phyloP scores from a whole-genome alignment of 108 stramenopile genomes.

The Aurantiochytrium sp. region DNA sequence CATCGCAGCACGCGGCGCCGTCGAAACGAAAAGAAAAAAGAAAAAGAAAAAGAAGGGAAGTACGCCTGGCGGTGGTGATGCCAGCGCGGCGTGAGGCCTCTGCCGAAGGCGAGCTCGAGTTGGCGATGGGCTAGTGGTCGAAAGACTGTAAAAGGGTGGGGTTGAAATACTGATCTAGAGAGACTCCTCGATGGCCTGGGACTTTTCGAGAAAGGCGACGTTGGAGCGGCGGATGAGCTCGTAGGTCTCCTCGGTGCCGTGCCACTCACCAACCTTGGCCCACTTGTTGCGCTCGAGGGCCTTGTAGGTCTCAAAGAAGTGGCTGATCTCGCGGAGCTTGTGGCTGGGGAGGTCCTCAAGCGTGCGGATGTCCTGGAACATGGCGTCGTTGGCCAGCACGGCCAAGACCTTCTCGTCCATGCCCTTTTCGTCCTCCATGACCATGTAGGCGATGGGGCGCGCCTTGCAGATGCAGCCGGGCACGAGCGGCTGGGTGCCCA shows the following conservation, averaged over 20 bases:
- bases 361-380: neutral
- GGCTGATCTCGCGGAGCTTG: neutral
- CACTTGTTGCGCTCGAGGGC: constrained; percentile 4
- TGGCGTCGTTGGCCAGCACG: constrained; percentile 32
- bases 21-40: too few relatives aligned
- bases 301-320: constrained; percentile 17
- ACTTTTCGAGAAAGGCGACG: neutral
- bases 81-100: too few relatives aligned
- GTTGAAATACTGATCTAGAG: neutral
- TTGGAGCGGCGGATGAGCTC: constrained; percentile 3
- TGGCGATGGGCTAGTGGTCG: too few relatives aligned
- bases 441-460: constrained; percentile 56
- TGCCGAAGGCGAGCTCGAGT: too few relatives aligned
- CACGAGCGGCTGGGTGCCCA: constrained; percentile 70
- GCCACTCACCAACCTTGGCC: constrained; percentile 18
- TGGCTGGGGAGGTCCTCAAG: neutral
- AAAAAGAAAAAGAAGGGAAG: too few relatives aligned
- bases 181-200: neutral
- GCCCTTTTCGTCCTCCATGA: constrained; percentile 67
- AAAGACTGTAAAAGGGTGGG: too few relatives aligned
- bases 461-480: constrained; percentile 62
- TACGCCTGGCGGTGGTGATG: too few relatives aligned
- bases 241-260: constrained; percentile 15
- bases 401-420: constrained; percentile 69
- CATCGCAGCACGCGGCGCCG: too few relatives aligned